Evolutionary conservation across 331 rosid genomes (phyloP).

Genomic region (Malus hybrid): DNA sequence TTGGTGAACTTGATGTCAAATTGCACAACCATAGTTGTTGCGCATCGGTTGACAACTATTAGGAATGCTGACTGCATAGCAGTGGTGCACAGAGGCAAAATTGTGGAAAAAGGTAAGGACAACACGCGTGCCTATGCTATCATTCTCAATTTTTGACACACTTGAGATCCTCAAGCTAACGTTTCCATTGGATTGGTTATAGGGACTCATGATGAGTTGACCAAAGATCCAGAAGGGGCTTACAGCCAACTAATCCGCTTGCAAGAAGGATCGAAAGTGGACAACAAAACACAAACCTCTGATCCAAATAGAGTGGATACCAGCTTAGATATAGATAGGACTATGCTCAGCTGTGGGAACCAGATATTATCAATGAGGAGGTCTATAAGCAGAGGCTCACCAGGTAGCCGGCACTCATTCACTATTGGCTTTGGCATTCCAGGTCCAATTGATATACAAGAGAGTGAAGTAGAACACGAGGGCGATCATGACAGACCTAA

Average conservation of each 20-base stretch:
- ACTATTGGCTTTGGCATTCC: conserved; percentile 22
- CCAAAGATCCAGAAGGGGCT: conserved; percentile 34
- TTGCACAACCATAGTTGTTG: conserved; percentile 57
- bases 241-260: conserved; percentile 46
- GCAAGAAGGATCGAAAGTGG: conserved; percentile 39
- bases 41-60: conserved; percentile 65
- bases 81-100: conserved; percentile 56
- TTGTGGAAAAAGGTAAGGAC: conserved; percentile 46
- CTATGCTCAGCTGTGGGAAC: conserved; percentile 1
- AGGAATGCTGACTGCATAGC: conserved; percentile 59
- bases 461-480: neutral
- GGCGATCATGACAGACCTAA: neutral
- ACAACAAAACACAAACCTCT: conserved; percentile 4
- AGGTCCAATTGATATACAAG: conserved; percentile 4
- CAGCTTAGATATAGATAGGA: conserved; percentile 8
- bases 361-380: conserved; percentile 10
- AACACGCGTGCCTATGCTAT: neutral
- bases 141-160: neutral
- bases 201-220: conserved; percentile 50
- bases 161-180: neutral
- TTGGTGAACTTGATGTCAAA: conserved; percentile 42
- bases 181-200: neutral
- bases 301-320: conserved; percentile 10
- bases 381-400: conserved; percentile 33
- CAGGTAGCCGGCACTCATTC: conserved; percentile 22